Evolutionary conservation across 345 rosid species (phyloP).

Genomic region (Passiflora organensis): DNA sequence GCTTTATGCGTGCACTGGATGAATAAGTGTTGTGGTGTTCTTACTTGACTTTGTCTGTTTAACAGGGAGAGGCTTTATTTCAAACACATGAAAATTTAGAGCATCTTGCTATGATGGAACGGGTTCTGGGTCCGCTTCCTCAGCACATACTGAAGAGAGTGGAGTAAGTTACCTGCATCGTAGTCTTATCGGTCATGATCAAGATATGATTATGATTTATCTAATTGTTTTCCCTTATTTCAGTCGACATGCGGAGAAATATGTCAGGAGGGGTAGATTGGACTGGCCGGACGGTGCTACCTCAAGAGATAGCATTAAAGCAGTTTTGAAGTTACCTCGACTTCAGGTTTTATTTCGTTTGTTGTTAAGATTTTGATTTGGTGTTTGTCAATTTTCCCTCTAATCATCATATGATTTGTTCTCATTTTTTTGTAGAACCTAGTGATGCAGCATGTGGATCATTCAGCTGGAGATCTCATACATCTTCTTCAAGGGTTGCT

Average conservation of each 20-base stretch:
- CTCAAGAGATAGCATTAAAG: conserved; percentile 74
- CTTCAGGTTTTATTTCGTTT: conserved; percentile 53
- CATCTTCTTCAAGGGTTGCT: conserved; percentile 26
- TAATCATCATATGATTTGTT: no score
- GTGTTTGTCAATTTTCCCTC: neutral
- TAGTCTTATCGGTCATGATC: no score
- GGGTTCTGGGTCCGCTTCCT: conserved; percentile 73
- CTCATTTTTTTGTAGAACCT: conserved; percentile 12
- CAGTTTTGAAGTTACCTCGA: conserved; percentile 65
- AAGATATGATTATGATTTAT: no score
- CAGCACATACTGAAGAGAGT: conserved; percentile 63
- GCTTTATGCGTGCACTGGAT: neutral
- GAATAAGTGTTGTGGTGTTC: neutral
- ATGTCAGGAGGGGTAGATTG: conserved; percentile 70
- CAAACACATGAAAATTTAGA: conserved; percentile 90
- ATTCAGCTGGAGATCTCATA: conserved; percentile 32
- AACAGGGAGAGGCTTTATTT: conserved; percentile 85
- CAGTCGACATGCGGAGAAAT: conserved; percentile 77
- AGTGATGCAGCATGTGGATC: conserved; percentile 33
- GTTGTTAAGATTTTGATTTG: neutral
- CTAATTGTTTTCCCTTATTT: neutral
- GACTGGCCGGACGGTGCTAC: conserved; percentile 92
- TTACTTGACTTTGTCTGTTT: neutral
- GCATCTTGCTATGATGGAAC: conserved; percentile 94
- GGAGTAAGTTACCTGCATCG: conserved; percentile 41